Conservation (phyloP, 2,329 filamentous ascomycete species). For the Verticillium dahliae region DNA sequence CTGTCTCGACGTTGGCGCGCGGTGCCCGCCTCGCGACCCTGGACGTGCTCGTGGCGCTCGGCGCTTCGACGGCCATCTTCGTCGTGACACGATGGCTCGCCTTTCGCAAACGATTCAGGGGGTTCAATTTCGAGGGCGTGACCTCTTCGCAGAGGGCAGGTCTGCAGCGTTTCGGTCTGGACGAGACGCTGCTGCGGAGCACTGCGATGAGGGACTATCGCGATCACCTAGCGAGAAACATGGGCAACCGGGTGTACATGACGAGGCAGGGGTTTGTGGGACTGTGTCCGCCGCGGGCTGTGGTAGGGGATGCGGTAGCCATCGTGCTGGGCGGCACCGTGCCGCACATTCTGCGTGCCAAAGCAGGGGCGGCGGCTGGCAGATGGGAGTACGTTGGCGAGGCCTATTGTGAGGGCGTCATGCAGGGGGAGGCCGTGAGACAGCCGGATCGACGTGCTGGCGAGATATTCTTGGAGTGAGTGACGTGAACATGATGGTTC, state of each 20-base stretch:
- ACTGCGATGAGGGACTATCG: background rate
- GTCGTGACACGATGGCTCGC: background rate
- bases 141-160: background rate
- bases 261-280: conserved; percentile 21
- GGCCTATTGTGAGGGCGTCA: conserved; percentile 25
- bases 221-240: background rate
- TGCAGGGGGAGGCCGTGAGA: conserved; percentile 20
- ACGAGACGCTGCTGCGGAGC: background rate
- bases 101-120: background rate
- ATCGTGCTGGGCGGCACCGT: conserved; percentile 21
- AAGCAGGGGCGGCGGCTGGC: background rate
- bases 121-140: background rate
- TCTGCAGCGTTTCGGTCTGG: background rate
- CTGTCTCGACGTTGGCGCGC: background rate
- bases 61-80: background rate
- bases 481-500: background rate
- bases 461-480: background rate
- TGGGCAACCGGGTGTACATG: conserved; percentile 15
- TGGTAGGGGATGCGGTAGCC: conserved; percentile 17
- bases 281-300: conserved; percentile 16
- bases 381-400: conserved; percentile 22
- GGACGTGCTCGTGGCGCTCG: background rate
- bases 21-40: background rate
- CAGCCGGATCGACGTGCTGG: background rate
- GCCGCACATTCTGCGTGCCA: conserved; percentile 19